Conservation (phyloP, 2,329 filamentous ascomycete species). For the Dichotomopilus funicola region DNA sequence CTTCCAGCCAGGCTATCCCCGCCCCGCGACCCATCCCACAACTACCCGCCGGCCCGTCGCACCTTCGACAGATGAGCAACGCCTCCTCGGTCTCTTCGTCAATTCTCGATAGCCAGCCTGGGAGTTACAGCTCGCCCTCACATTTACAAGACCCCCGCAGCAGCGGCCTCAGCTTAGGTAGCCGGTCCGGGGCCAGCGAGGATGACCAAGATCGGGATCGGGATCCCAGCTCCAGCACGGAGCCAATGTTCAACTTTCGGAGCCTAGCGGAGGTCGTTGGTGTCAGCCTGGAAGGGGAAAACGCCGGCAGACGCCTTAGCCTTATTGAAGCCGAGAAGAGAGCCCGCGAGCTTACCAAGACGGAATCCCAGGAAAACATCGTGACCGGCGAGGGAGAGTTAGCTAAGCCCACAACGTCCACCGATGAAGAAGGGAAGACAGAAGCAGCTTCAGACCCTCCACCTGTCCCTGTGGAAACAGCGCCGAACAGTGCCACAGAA, state of each 20-base stretch:
- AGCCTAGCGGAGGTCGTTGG: constrained; percentile 82
- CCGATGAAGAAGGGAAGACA: constrained; percentile 32
- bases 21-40: constrained; percentile 41
- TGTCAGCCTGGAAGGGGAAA: constrained; percentile 47
- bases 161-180: constrained; percentile 48
- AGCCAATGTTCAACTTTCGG: constrained; percentile 87
- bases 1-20: constrained; percentile 22
- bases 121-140: constrained; percentile 40
- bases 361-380: neutral
- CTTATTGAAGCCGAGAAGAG: constrained; percentile 25
- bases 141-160: constrained; percentile 42
- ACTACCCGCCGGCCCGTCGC: constrained; percentile 57
- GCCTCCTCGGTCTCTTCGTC: constrained; percentile 80
- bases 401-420: constrained; percentile 26
- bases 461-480: constrained; percentile 9
- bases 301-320: constrained; percentile 32
- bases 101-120: constrained; percentile 57
- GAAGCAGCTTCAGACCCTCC: constrained; percentile 16
- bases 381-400: constrained; percentile 14
- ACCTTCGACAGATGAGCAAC: constrained; percentile 77
- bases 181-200: constrained; percentile 36
- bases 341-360: constrained; percentile 5
- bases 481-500: neutral
- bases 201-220: constrained; percentile 44
- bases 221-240: constrained; percentile 46